Evolutionary conservation across 2,329 filamentous ascomycete species (phyloP).

Genomic region (Zymoseptoria brevis): DNA sequence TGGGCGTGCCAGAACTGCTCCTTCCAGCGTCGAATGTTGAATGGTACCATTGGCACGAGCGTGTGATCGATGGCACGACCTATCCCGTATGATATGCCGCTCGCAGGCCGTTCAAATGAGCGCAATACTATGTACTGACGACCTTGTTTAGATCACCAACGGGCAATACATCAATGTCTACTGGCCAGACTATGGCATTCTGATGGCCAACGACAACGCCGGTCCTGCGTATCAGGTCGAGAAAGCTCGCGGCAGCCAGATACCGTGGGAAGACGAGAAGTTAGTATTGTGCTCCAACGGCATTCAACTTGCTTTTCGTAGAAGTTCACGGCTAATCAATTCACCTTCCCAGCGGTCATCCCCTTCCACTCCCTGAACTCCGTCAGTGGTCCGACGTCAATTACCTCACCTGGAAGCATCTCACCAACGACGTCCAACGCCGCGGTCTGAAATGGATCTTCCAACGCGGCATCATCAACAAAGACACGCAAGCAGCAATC

Average conservation of each 20-base stretch:
- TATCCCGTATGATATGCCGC: slow-evolving; percentile 7
- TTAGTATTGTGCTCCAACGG: background rate
- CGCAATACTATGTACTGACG: background rate
- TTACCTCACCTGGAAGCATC: slow-evolving; percentile 9
- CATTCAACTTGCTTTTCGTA: background rate
- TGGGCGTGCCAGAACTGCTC: background rate
- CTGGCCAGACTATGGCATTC: slow-evolving; percentile 6
- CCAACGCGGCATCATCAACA: slow-evolving; percentile 10
- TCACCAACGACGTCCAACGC: slow-evolving; percentile 3
- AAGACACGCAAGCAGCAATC: slow-evolving; percentile 8
- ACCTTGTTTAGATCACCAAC: slow-evolving; percentile 3
- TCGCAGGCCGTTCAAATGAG: background rate
- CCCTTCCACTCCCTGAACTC: slow-evolving; percentile 5
- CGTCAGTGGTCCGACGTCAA: slow-evolving; percentile 11
- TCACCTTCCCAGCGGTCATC: background rate
- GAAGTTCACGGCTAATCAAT: background rate
- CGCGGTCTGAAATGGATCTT: slow-evolving; percentile 3
- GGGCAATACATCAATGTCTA: slow-evolving; percentile 10
- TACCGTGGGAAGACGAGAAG: slow-evolving; percentile 4
- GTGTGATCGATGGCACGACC: slow-evolving; percentile 23
- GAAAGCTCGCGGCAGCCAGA: background rate
- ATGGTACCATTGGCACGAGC: slow-evolving; percentile 16
- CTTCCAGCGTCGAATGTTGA: background rate
- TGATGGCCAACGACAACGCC: slow-evolving; percentile 10
- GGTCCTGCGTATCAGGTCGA: slow-evolving; percentile 4